Base-by-base conservation (phyloP, 805 yeast species). In the Yamadazyma nakazawae region DNA sequence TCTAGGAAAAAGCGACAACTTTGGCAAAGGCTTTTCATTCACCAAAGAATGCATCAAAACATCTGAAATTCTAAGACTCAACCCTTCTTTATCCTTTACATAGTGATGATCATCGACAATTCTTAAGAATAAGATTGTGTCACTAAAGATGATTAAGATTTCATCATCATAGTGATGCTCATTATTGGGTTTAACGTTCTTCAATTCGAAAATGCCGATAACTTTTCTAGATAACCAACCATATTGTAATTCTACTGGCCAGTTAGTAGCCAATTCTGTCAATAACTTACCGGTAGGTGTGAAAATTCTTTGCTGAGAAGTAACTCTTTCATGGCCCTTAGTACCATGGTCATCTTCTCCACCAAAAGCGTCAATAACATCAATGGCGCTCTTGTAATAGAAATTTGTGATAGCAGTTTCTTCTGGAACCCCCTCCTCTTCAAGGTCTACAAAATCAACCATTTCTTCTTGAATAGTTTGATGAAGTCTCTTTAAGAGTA, bases 261-360 rank as follows among this genome's bases (percentile, higher is more conserved):
- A 91, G 11, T 80, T 82, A 13, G 80, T 74, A 2, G 96, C 96
- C 16, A 90, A 64, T 55, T 90, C 96, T 0, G 95, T 84, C 42
- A 92, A 67, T 2, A 92, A 75, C 61, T 89, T 90, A 0, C 97
- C 97, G 0, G 96, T 84, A 2, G 96, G 96, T 0, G 97, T 91
- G 61, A 90, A 87, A 0, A 89, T 82, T 52, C 96, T 55, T 17
- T 47, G 50, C 24, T 44, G 49, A 5, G 53, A 49, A n/a, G 37
- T 45, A 13, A 37, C 40, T 25, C 53, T 40, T 68, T 44, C 82
- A 72, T 49, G 76, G 34, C 49, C 57, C 34, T 42, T 31, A 30
- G 43, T n/a, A n/a, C n/a, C 34, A n/a, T 42, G 43, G 42, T 74
- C 40, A 21, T 50, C 56, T 28, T 51, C 79, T 19, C 72, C 77